Evolutionary conservation across 768 basidiomycete genomes (phyloP).

Genomic region (Naganishia vaughanmartiniae): DNA sequence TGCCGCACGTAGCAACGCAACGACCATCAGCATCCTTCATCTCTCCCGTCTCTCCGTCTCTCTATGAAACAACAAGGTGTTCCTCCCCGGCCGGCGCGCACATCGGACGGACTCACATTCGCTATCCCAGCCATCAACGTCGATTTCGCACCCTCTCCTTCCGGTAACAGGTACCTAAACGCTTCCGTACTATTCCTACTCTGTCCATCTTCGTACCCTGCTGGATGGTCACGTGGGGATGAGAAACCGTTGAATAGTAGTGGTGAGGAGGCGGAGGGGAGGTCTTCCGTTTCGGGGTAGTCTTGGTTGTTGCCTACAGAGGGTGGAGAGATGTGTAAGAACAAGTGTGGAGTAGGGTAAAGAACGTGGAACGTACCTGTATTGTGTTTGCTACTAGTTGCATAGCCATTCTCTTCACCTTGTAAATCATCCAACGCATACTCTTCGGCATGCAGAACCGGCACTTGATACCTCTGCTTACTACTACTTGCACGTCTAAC

Average conservation of each 20-base stretch:
- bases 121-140: conserved; percentile 59
- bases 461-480: background rate
- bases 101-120: conserved; percentile 77
- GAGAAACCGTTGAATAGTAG: conserved; percentile 11
- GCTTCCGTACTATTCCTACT: background rate
- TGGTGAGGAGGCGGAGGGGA: background rate
- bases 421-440: conserved; percentile 9
- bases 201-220: background rate
- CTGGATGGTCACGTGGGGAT: background rate
- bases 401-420: background rate
- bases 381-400: background rate
- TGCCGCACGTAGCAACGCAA: background rate
- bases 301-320: background rate
- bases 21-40: background rate
- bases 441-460: background rate
- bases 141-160: conserved; percentile 44
- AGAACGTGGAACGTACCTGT: too few species aligned
- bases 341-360: background rate
- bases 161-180: conserved; percentile 4
- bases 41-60: too few species aligned
- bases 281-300: background rate
- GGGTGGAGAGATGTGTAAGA: background rate
- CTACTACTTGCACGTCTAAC: background rate
- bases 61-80: too few species aligned
- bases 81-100: too few species aligned